Evolutionary conservation across 176 grass and related monocot species (phyloP).

Genomic region (Lolium rigidum): DNA sequence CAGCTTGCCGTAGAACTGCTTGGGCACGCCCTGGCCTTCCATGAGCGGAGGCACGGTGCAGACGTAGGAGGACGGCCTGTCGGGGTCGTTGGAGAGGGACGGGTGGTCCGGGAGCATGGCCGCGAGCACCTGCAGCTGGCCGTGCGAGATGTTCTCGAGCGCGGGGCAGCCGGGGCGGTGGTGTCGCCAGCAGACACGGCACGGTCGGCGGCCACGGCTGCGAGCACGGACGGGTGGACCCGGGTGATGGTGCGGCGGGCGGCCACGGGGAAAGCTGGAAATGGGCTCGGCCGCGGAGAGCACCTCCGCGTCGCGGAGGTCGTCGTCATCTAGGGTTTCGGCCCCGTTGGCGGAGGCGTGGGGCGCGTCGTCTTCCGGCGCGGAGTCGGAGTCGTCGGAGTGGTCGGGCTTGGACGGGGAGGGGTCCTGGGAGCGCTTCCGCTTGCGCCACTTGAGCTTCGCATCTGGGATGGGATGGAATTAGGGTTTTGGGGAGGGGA

Average conservation of each 20-base stretch:
- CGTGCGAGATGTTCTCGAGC: constrained; percentile 93
- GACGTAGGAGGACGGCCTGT: constrained; percentile 79
- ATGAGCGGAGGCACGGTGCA: constrained; percentile 79
- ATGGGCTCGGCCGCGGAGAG: constrained; percentile 53
- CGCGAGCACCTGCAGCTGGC: constrained; percentile 82
- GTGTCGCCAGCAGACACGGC: constrained; percentile 21
- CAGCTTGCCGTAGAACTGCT: constrained; percentile 54
- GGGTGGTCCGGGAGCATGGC: constrained; percentile 76
- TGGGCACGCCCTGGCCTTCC: constrained; percentile 79
- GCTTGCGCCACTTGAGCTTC: constrained; percentile 87
- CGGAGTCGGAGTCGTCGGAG: constrained; percentile 46
- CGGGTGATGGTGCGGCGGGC: constrained; percentile 64
- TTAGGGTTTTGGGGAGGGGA: constrained; percentile 40
- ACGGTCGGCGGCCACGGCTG: constrained; percentile 68
- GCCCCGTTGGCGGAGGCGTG: constrained; percentile 31
- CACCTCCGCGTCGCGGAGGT: constrained; percentile 79
- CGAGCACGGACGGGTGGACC: constrained; percentile 74
- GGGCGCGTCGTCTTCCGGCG: constrained; percentile 42
- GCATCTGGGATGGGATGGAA: constrained; percentile 67
- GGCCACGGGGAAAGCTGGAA: constrained; percentile 66
- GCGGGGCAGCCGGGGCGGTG: constrained; percentile 24
- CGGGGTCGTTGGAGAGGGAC: constrained; percentile 63
- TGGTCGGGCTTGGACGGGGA: constrained; percentile 53
- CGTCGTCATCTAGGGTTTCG: constrained; percentile 60
- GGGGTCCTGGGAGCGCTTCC: constrained; percentile 58